phyloP scores from a whole-genome alignment of 2,329 filamentous ascomycete species.

The Colletotrichum phormii region DNA sequence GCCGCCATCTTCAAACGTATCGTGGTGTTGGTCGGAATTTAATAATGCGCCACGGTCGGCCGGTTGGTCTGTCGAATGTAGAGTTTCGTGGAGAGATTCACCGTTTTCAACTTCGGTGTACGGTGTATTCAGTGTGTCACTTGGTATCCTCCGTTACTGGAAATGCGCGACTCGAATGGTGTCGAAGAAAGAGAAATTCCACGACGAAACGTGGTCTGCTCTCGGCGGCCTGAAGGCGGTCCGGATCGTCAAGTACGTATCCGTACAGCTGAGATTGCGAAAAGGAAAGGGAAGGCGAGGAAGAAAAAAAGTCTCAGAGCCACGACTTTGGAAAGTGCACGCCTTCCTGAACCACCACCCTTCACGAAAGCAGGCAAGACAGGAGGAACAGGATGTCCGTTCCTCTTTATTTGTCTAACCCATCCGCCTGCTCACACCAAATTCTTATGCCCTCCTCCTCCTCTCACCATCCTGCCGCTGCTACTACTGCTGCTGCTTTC shows the following conservation, averaged over 20 bases:
- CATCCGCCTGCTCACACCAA: constrained; percentile 20
- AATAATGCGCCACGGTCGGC: background rate
- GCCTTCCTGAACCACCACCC: background rate
- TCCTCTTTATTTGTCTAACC: constrained; percentile 26
- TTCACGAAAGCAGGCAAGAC: constrained; percentile 14
- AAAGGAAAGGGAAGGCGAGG: background rate
- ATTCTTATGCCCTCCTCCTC: background rate
- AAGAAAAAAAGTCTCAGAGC: background rate
- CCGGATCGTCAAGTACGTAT: background rate
- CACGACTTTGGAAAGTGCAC: background rate
- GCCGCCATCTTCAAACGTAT: constrained; percentile 41
- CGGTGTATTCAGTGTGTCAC: background rate
- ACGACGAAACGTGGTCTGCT: background rate
- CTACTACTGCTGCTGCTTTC: background rate
- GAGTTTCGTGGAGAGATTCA: background rate
- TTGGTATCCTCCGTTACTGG: background rate
- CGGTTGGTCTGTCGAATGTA: background rate
- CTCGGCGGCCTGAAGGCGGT: background rate
- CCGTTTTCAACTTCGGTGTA: constrained; percentile 11
- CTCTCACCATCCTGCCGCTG: constrained; percentile 10
- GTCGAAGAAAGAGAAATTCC: background rate
- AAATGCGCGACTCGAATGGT: background rate
- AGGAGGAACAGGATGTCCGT: background rate
- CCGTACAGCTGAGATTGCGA: background rate
- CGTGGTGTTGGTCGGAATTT: constrained; percentile 35